Base-by-base conservation (phyloP, 192 early-diverging fungal genomes). In the Coemansia sp. region DNA sequence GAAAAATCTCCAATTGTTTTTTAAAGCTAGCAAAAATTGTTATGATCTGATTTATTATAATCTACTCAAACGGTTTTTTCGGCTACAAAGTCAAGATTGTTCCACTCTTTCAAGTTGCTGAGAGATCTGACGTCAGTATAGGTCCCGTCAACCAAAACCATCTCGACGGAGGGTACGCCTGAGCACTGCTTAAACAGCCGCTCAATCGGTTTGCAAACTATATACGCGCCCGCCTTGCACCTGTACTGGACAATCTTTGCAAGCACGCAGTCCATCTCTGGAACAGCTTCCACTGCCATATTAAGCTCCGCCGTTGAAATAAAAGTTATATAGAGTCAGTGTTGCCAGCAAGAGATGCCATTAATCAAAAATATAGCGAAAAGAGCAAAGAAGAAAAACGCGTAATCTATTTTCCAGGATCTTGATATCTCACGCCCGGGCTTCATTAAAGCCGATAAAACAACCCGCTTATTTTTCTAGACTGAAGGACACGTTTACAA, bases 171-270 rank as follows among this genome's bases (percentile, higher is more conserved):
- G 2, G 72, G 72, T 10, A 58, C 14, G 9, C 72, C 72, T 2
- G 65, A 69, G 39, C 77, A 80, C 45, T 59, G 57, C 59, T 80
- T 80, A 57, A 80, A 80, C 32, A 80, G 69, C 23, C 77, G 77
- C 53, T 74, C 62, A 27, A 80, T 61, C 0, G 77, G 68, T 35
- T 4, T 57, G 65, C 77, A 80, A 14, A 71, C 41, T 9, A 74
- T 56, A 10, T 67, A 32, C 11, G 62, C 58, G 72, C 59, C 32
- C n/a, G 66, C 67, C 24, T 41, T 32, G 72, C 77, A 80, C n/a
- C 57, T 45, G 59, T 65, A 74, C 62, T 70, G 65, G 3, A 51
- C 43, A n/a, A 80, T 62, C 56, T 53, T 73, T 45, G 59, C 62
- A 29, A 80, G 65, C 45, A 68, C 77, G 54, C 77, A 80, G 50